These are phyloP conservation scores for Byssochlamys sp. DNA, from an alignment of 2,329 filamentous ascomycete species.

Conservation along the genomic window DNA sequence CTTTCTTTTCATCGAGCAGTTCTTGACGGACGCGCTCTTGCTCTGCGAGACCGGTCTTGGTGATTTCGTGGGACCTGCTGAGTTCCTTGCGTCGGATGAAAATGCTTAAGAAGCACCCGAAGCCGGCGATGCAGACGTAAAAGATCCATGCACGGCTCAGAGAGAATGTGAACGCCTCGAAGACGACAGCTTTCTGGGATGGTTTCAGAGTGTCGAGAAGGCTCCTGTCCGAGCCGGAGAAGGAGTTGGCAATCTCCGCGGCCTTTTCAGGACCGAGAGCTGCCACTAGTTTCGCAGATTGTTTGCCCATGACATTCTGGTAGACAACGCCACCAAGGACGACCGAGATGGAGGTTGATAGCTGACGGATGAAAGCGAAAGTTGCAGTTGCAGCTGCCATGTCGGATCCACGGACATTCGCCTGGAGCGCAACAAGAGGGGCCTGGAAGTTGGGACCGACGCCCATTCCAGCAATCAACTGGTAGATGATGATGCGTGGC, in stretches of 20 bases:
- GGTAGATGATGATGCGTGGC: slow-evolving; percentile 43
- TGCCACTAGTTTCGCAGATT: slow-evolving; percentile 17
- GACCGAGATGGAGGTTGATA: slow-evolving; percentile 49
- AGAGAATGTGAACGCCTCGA: slow-evolving; percentile 32
- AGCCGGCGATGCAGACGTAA: slow-evolving; percentile 30
- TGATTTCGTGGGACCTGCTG: slow-evolving; percentile 33
- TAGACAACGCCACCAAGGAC: slow-evolving; percentile 48
- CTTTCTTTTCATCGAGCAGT: slow-evolving; percentile 17
- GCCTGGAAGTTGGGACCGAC: slow-evolving; percentile 55
- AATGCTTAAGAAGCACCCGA: slow-evolving; percentile 31
- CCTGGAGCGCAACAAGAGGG: slow-evolving; percentile 55
- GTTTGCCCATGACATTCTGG: slow-evolving; percentile 28
- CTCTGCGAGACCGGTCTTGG: slow-evolving; percentile 36
- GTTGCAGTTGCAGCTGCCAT: slow-evolving; percentile 55
- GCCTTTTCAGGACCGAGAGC: slow-evolving; percentile 22
- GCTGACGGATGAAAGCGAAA: slow-evolving; percentile 51
- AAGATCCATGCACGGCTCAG: slow-evolving; percentile 45
- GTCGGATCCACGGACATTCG: slow-evolving; percentile 49
- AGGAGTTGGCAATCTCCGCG: slow-evolving; percentile 17
- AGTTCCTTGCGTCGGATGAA: slow-evolving; percentile 31
- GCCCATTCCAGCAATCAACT: slow-evolving; percentile 52
- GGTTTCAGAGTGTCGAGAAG: slow-evolving; percentile 25
- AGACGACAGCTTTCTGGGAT: slow-evolving; percentile 28
- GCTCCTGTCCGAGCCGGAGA: slow-evolving; percentile 26
- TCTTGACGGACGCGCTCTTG: slow-evolving; percentile 35